Percentiles rank a stretch among this genome's conserved stretches.
Conservation (phyloP, 768 basidiomycete species). For the Hebeloma cylindrosporum region DNA sequence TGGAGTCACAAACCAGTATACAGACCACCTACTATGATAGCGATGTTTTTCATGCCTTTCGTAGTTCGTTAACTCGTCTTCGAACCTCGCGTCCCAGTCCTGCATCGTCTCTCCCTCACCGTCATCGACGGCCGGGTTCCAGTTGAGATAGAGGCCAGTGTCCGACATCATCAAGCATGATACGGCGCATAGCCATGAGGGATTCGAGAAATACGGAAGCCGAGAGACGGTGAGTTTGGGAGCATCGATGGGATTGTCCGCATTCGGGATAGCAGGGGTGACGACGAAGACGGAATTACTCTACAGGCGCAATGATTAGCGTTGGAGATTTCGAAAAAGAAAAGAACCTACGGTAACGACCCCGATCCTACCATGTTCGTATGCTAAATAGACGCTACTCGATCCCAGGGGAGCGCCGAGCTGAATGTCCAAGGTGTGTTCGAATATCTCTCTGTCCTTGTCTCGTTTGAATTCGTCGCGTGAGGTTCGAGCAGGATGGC, state of each 20-base stretch:
- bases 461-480: not conserved
- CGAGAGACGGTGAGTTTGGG: conserved; percentile 27
- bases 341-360: conserved; percentile 45
- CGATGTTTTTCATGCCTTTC: conserved; percentile 12
- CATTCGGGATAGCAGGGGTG: conserved; percentile 21
- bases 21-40: conserved; percentile 13
- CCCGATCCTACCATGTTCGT: conserved; percentile 42
- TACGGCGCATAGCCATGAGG: conserved; percentile 29
- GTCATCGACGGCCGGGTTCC: conserved; percentile 23
- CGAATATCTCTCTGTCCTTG: conserved; percentile 26
- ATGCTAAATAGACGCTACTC: conserved; percentile 47
- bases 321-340: conserved; percentile 1
- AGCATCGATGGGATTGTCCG: not conserved
- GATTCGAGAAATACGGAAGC: conserved; percentile 31
- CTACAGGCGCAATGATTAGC: conserved; percentile 10
- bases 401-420: conserved; percentile 37
- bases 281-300: conserved; percentile 33
- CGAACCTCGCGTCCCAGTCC: conserved; percentile 16
- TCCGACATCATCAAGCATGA: conserved; percentile 58
- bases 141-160: conserved; percentile 52
- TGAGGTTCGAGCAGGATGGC: no score
- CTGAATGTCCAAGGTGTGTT: conserved; percentile 39
- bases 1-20: not conserved
- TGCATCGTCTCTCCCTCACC: not conserved
- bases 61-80: conserved; percentile 8